Evolutionary conservation across 768 basidiomycete species (phyloP), one percentile per base, ranked within the genome.

Genomic region (Lactifluus subvellereus): DNA sequence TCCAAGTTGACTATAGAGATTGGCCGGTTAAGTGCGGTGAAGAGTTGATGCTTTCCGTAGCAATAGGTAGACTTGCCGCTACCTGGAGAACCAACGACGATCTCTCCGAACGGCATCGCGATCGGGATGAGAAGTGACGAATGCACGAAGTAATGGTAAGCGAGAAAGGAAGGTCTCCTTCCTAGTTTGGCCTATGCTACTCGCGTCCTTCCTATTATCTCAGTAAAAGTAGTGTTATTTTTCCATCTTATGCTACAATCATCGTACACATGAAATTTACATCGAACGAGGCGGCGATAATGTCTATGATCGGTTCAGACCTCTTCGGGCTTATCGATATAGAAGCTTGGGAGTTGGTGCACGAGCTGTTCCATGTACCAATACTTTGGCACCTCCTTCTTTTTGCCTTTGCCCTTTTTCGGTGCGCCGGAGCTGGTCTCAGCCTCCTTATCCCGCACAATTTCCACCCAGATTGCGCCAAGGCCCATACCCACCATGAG

Each of bases 1-100:
- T 99, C 97, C 59, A 99, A 83, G 76, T 98, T 99, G 62, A 98
- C 87, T 66, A 98, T 80, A 40, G 91, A 84, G 49, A 98, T 87
- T 2, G 94, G 93, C 0, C 96, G 84, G 32, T 83, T 76, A 45
- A 98, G 83, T 2, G 94, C 96, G 13, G 84, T 86, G 70, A 96
- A 88, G 18, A 98, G 87, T 60, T 94, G 91, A 68, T 91, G 77
- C 77, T 93, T 94, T 47, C 91, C 91, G 64, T 87, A 83, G 75
- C 90, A 91, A 69, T 93, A 93, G 0, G 91, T 93, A 2, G 91
- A 91, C 77, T 94, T 94, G 4, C 91, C 91, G 57, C 86, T 88
- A 1, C 91, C 91, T 37, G 91, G 91, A 10, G 91, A 86, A 5
- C 91, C 91, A 67, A 89, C 88, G 59, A 94, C 89, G 61, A 93